phyloP scores from a whole-genome alignment of 192 early-diverging fungal genomes.

The Coemansia sp. region DNA sequence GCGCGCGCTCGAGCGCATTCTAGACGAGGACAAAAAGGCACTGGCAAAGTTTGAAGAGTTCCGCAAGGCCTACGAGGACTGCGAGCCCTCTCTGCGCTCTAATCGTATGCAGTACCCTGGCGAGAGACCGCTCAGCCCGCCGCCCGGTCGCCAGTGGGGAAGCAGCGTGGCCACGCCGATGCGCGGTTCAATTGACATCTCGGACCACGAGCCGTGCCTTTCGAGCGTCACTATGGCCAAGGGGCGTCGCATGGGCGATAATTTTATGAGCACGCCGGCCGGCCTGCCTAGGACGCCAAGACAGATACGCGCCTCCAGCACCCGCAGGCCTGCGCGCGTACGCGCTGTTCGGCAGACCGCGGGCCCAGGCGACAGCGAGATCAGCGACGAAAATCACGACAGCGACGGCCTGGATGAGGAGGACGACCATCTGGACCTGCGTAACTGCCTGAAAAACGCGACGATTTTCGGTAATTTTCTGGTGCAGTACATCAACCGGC shows the following conservation, averaged over 20 bases:
- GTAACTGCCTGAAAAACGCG: slow-evolving; percentile 39
- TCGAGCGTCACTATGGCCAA: slow-evolving; percentile 29
- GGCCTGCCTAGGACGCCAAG: slow-evolving; percentile 24
- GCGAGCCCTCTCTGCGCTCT: slow-evolving; percentile 39
- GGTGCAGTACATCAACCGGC: slow-evolving; percentile 49
- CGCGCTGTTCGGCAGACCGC: slow-evolving; percentile 23
- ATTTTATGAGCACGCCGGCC: slow-evolving; percentile 48
- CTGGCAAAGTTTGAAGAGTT: slow-evolving; percentile 49
- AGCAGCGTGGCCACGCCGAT: slow-evolving; percentile 26
- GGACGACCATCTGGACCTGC: slow-evolving; percentile 33
- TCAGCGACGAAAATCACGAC: slow-evolving; percentile 26
- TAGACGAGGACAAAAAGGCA: slow-evolving; percentile 27
- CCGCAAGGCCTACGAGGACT: slow-evolving; percentile 43
- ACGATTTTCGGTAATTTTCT: slow-evolving; percentile 48
- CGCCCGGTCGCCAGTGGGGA: slow-evolving; percentile 29
- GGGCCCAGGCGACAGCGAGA: slow-evolving; percentile 35
- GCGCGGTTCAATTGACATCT: slow-evolving; percentile 14
- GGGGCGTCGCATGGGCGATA: slow-evolving; percentile 41
- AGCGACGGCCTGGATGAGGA: slow-evolving; percentile 23
- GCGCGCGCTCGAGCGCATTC: slow-evolving; percentile 15
- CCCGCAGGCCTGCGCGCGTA: slow-evolving; percentile 25
- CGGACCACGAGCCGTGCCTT: slow-evolving; percentile 25
- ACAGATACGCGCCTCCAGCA: slow-evolving; percentile 28
- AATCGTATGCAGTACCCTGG: slow-evolving; percentile 45
- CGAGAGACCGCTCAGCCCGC: slow-evolving; percentile 48